Conservation (phyloP, 805 yeast species). For the Wickerhamomyces ciferrii region DNA sequence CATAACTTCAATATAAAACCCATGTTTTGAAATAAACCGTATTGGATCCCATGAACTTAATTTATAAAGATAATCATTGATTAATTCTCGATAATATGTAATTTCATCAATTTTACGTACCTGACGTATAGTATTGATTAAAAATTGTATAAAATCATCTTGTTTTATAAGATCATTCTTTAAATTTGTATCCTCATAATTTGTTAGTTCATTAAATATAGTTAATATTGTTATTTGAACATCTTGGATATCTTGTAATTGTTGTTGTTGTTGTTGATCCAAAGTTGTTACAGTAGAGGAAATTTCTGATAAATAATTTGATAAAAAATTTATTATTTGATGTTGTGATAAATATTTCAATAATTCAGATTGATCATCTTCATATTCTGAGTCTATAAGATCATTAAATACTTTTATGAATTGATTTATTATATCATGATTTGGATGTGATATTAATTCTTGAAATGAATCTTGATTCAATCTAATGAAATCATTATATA, state of each 20-base stretch:
- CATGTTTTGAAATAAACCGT: background rate
- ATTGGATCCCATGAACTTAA: background rate
- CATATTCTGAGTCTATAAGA: constrained; percentile 12
- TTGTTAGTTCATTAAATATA: background rate
- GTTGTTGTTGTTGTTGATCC: background rate
- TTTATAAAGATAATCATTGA: background rate
- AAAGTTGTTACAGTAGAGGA: too few relatives aligned
- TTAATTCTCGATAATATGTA: background rate
- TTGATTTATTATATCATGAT: constrained; percentile 13
- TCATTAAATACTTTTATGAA: constrained; percentile 8
- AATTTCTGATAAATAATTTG: background rate
- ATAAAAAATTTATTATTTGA: background rate
- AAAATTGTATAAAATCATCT: background rate
- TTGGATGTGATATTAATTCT: constrained; percentile 9
- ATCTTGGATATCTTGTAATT: background rate
- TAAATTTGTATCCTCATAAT: background rate
- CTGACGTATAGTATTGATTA: background rate
- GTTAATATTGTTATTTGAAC: background rate
- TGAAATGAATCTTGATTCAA: background rate
- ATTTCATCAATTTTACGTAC: background rate
- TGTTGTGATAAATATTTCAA: background rate
- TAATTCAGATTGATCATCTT: constrained; percentile 3
- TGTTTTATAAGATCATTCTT: background rate
- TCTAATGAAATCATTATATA: constrained; percentile 3
- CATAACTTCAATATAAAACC: background rate